phyloP scores from a whole-genome alignment of 2,329 filamentous ascomycete species.

The Zalaria sp. region DNA sequence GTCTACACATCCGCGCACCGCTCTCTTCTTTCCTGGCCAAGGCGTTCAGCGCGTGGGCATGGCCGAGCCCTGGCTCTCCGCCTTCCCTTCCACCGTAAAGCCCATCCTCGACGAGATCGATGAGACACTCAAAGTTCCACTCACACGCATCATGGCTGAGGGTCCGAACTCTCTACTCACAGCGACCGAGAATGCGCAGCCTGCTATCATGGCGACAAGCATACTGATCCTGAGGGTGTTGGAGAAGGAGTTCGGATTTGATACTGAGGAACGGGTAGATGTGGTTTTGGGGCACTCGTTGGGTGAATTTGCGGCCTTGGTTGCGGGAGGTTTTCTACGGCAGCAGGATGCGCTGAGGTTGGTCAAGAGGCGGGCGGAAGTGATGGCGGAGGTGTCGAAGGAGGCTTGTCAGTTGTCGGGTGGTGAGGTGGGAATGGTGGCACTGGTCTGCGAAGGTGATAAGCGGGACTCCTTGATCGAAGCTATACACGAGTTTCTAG shows the following conservation, averaged over 20 bases:
- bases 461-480: constrained; percentile 56
- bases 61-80: constrained; percentile 59
- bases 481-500: constrained; percentile 67
- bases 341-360: constrained; percentile 68
- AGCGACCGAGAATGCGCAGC: constrained; percentile 76
- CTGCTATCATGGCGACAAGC: constrained; percentile 90
- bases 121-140: constrained; percentile 54
- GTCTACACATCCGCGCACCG: constrained; percentile 10
- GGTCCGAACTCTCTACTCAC: constrained; percentile 68
- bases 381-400: constrained; percentile 66
- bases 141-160: constrained; percentile 64
- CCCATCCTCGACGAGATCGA: constrained; percentile 81
- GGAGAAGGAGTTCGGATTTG: constrained; percentile 72
- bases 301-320: constrained; percentile 83
- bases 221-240: constrained; percentile 79
- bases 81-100: constrained; percentile 64
- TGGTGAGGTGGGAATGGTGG: constrained; percentile 88
- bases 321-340: constrained; percentile 65
- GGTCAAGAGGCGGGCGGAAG: constrained; percentile 63
- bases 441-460: constrained; percentile 72
- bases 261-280: constrained; percentile 55
- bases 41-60: constrained; percentile 23
- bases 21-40: constrained; percentile 25
- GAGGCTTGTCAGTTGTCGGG: constrained; percentile 52
- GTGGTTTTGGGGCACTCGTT: constrained; percentile 81